These are phyloP conservation scores for Echinosophora koreensis DNA, from an alignment of 306 rosid species.

Conservation along the genomic window DNA sequence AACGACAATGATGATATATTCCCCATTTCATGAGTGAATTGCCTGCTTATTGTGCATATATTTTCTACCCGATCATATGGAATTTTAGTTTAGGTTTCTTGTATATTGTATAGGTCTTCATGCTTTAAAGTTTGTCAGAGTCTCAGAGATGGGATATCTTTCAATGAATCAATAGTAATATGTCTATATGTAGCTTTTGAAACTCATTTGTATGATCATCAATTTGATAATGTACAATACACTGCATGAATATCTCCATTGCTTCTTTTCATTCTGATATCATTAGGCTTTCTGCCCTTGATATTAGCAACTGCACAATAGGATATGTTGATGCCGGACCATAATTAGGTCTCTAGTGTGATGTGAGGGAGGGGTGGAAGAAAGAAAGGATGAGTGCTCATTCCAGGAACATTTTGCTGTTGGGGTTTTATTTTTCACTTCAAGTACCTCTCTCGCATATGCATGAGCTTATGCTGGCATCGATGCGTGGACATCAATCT, in stretches of 20 bases:
- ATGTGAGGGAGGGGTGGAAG: not conserved
- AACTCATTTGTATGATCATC: conserved; percentile 43
- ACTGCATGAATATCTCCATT: conserved; percentile 22
- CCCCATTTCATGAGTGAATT: conserved; percentile 63
- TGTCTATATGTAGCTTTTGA: conserved; percentile 33
- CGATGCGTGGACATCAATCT: not conserved
- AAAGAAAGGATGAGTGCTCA: not conserved
- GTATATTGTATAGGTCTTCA: conserved; percentile 52
- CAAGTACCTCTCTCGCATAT: not conserved
- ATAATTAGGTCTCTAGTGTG: conserved; percentile 11
- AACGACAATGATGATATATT: conserved; percentile 58
- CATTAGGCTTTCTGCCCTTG: not conserved
- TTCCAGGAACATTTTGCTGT: not conserved
- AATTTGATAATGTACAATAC: conserved; percentile 42
- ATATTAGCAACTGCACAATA: conserved; percentile 6
- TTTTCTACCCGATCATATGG: conserved; percentile 46
- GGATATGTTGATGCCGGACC: not conserved
- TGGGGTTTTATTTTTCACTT: not conserved
- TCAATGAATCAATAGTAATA: conserved; percentile 44
- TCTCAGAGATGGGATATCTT: conserved; percentile 15
- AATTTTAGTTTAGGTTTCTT: conserved; percentile 49
- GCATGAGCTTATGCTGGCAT: conserved; percentile 17
- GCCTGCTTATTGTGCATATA: conserved; percentile 47
- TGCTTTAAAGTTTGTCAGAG: conserved; percentile 23
- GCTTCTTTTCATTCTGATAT: conserved; percentile 30